A percentile compares a stretch with the other conserved stretches of the same genome.
These are phyloP conservation scores for Sugiyamaella japonica DNA, from an alignment of 1,139 yeast genomes.

Conservation along the genomic window DNA sequence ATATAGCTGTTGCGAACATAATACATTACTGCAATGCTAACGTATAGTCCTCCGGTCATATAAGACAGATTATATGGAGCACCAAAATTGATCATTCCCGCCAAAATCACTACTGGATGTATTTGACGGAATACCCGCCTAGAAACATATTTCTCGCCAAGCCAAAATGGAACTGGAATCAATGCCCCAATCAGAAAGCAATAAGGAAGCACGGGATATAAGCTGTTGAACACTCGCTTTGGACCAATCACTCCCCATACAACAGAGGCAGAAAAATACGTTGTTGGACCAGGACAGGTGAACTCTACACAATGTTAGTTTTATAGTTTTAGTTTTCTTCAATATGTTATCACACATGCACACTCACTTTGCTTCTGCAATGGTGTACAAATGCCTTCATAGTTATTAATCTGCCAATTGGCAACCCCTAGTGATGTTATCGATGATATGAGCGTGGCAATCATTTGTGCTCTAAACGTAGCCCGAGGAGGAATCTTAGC, in stretches of 20 bases:
- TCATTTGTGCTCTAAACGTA: constrained; percentile 55
- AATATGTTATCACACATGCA: too few species aligned
- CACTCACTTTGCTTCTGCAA: constrained; percentile 25
- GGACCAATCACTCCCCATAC: constrained; percentile 73
- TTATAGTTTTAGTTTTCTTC: not conserved
- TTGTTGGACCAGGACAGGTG: constrained; percentile 44
- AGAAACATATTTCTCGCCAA: constrained; percentile 15
- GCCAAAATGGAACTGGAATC: constrained; percentile 21
- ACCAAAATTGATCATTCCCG: constrained; percentile 46
- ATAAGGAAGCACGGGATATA: constrained; percentile 51
- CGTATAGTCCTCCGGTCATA: constrained; percentile 51
- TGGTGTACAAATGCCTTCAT: constrained; percentile 21
- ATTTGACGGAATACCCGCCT: constrained; percentile 40
- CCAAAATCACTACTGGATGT: constrained; percentile 55
- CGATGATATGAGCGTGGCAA: constrained; percentile 43
- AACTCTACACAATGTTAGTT: constrained; percentile 25
- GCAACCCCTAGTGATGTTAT: constrained; percentile 52
- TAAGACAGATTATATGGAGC: constrained; percentile 55
- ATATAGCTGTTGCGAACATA: constrained; percentile 50
- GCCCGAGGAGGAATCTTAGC: constrained; percentile 60
- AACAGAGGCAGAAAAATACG: constrained; percentile 56
- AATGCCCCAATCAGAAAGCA: constrained; percentile 45
- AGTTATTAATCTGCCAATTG: constrained; percentile 49
- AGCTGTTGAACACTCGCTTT: constrained; percentile 50
- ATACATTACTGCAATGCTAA: constrained; percentile 54